These are phyloP conservation scores for Endoconidiophora polonica DNA, from an alignment of 2,329 filamentous ascomycete genomes.

Conservation along the genomic window DNA sequence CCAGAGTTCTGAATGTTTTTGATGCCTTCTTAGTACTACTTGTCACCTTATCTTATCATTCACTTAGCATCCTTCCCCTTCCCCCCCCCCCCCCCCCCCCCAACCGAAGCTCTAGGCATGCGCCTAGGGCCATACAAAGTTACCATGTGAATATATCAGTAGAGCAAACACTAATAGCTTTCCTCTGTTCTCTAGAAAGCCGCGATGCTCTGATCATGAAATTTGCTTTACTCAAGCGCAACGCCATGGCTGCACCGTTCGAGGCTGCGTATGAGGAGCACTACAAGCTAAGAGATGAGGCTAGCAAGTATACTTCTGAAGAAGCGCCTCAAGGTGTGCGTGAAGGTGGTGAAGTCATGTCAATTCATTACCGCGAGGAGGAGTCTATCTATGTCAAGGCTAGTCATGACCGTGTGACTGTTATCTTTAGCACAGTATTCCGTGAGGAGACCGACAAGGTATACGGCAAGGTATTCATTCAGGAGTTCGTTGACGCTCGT, in stretches of 20 bases:
- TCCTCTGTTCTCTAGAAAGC: conserved; percentile 38
- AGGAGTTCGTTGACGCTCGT: conserved; percentile 95
- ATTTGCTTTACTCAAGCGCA: conserved; percentile 86
- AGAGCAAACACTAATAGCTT: background rate
- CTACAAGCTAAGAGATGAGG: conserved; percentile 69
- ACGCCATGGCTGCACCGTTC: conserved; percentile 96
- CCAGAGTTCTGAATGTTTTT: too few species aligned
- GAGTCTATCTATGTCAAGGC: conserved; percentile 99
- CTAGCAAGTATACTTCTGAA: conserved; percentile 83
- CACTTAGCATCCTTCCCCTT: too few species aligned
- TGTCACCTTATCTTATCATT: too few species aligned
- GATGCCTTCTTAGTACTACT: too few species aligned
- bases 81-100: too few species aligned
- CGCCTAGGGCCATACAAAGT: background rate
- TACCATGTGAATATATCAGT: background rate
- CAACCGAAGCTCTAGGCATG: background rate
- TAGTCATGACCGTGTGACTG: conserved; percentile 89
- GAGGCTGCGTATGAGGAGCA: conserved; percentile 94
- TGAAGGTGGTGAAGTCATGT: conserved; percentile 84
- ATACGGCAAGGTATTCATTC: conserved; percentile 94
- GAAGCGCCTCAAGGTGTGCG: conserved; percentile 78
- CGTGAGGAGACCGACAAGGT: conserved; percentile 93
- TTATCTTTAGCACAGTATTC: conserved; percentile 98
- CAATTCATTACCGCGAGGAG: conserved; percentile 96
- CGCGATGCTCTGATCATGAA: conserved; percentile 74